Percentiles rank a stretch among this genome's conserved stretches.
Evolutionary conservation across 495 filamentous ascomycete species (phyloP).

Genomic region (Hyaloscypha variabilis): DNA sequence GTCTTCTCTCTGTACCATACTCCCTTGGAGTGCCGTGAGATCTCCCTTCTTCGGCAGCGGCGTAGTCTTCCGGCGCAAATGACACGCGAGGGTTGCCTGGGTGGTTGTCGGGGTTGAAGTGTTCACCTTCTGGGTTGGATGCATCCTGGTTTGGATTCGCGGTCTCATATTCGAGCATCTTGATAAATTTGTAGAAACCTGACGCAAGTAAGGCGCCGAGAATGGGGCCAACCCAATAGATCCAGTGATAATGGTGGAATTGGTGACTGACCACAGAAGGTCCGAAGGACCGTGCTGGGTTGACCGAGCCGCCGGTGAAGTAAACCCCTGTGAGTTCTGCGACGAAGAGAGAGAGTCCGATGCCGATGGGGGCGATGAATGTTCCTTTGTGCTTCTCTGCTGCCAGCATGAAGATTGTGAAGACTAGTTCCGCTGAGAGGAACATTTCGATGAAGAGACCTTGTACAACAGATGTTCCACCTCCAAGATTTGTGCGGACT

Average conservation of each 20-base stretch:
- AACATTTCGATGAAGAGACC: slow-evolving; percentile 63
- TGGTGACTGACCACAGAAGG: slow-evolving; percentile 62
- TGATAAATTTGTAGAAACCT: slow-evolving; percentile 69
- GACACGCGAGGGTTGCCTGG: slow-evolving; percentile 7
- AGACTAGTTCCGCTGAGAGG: slow-evolving; percentile 52
- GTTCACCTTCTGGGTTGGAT: slow-evolving; percentile 16
- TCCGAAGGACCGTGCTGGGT: slow-evolving; percentile 74
- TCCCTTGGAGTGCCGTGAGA: slow-evolving; percentile 4
- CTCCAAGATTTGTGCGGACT: slow-evolving; percentile 44
- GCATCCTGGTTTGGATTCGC: slow-evolving; percentile 73
- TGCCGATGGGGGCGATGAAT: slow-evolving; percentile 56
- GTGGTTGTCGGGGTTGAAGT: slow-evolving; percentile 22
- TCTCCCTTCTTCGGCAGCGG: not conserved
- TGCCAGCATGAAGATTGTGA: slow-evolving; percentile 60
- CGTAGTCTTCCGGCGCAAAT: slow-evolving; percentile 21
- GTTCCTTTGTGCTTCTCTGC: slow-evolving; percentile 56
- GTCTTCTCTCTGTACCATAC: slow-evolving; percentile 16
- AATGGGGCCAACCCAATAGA: slow-evolving; percentile 64
- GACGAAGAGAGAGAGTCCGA: slow-evolving; percentile 56
- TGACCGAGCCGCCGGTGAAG: slow-evolving; percentile 75
- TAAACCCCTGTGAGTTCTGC: slow-evolving; percentile 59
- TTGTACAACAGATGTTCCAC: slow-evolving; percentile 44
- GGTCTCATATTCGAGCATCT: slow-evolving; percentile 70
- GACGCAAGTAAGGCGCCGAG: slow-evolving; percentile 62
- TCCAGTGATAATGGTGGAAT: slow-evolving; percentile 74